phyloP scores from a whole-genome alignment of 371 early-diverging fungal genomes.

The Apophysomyces sp. region DNA sequence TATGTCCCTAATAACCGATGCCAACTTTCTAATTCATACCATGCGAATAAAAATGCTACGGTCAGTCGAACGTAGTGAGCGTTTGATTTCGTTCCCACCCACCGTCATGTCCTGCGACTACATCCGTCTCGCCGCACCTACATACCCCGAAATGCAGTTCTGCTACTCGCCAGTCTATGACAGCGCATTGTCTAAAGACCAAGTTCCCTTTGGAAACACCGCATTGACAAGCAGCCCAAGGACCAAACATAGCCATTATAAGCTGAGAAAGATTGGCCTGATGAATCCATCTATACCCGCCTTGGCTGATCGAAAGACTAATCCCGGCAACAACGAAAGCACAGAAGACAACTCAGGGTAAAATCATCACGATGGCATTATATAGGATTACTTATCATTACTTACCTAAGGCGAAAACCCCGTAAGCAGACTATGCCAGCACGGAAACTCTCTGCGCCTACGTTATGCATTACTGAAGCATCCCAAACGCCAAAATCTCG shows the following conservation, averaged over 20 bases:
- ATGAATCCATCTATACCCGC: constrained; percentile 30
- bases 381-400: neutral
- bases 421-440: constrained; percentile 15
- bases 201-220: constrained; percentile 6
- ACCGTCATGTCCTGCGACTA: constrained; percentile 73
- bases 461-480: constrained; percentile 25
- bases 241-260: constrained; percentile 23
- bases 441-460: constrained; percentile 24
- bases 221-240: constrained; percentile 19
- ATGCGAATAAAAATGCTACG: constrained; percentile 75
- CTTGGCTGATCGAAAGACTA: neutral
- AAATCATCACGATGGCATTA: neutral
- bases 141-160: constrained; percentile 71
- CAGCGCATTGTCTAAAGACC: constrained; percentile 12
- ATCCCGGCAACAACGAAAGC: constrained; percentile 1
- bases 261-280: constrained; percentile 17
- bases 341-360: constrained; percentile 3
- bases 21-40: constrained; percentile 75
- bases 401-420: neutral
- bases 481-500: constrained; percentile 15
- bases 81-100: constrained; percentile 70
- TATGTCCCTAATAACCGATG: constrained; percentile 76
- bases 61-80: constrained; percentile 72
- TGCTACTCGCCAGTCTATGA: constrained; percentile 66
- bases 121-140: constrained; percentile 70